Conservation (phyloP, 1,139 yeast genomes). For the Debaryomycetaceae sp. region DNA sequence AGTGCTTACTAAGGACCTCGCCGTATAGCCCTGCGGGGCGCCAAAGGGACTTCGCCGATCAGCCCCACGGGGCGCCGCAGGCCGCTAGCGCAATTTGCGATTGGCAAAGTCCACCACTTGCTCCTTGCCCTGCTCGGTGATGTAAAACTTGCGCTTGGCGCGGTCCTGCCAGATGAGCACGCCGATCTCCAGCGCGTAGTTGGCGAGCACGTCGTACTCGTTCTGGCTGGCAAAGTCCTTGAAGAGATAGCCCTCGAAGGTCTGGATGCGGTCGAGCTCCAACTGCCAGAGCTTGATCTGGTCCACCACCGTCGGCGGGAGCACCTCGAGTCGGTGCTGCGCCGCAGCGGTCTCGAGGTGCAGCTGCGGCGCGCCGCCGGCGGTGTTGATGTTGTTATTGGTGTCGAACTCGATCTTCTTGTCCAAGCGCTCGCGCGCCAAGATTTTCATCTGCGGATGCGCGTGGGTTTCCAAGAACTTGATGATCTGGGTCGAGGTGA, state of each 20-base stretch:
- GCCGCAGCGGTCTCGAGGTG: slow-evolving; percentile 20
- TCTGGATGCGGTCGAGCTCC: slow-evolving; percentile 86
- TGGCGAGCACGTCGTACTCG: slow-evolving; percentile 69
- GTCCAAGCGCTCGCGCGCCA: slow-evolving; percentile 64
- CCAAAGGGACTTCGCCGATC: too few species aligned
- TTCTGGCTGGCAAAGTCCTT: slow-evolving; percentile 76
- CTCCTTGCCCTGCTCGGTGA: slow-evolving; percentile 78
- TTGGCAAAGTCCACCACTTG: slow-evolving; percentile 87
- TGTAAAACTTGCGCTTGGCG: slow-evolving; percentile 68
- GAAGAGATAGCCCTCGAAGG: slow-evolving; percentile 83
- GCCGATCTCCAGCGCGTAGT: slow-evolving; percentile 87
- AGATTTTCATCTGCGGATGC: slow-evolving; percentile 81
- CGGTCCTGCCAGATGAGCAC: slow-evolving; percentile 83
- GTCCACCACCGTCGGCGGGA: slow-evolving; percentile 95
- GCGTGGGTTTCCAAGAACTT: slow-evolving; percentile 89
- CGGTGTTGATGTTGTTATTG: slow-evolving; percentile 53
- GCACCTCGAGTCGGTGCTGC: slow-evolving; percentile 52
- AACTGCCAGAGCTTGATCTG: slow-evolving; percentile 95
- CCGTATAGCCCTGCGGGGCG: too few species aligned
- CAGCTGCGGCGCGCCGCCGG: slow-evolving; percentile 38
- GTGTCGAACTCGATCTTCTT: slow-evolving; percentile 64
- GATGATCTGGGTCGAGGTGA: slow-evolving; percentile 91
- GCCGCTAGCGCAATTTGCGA: slow-evolving; percentile 39
- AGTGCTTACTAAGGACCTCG: too few species aligned
- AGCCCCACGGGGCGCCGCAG: too few species aligned